These are phyloP conservation scores for Aureobasidium uvarum DNA, from an alignment of 2,329 filamentous ascomycete genomes.

Conservation along the genomic window DNA sequence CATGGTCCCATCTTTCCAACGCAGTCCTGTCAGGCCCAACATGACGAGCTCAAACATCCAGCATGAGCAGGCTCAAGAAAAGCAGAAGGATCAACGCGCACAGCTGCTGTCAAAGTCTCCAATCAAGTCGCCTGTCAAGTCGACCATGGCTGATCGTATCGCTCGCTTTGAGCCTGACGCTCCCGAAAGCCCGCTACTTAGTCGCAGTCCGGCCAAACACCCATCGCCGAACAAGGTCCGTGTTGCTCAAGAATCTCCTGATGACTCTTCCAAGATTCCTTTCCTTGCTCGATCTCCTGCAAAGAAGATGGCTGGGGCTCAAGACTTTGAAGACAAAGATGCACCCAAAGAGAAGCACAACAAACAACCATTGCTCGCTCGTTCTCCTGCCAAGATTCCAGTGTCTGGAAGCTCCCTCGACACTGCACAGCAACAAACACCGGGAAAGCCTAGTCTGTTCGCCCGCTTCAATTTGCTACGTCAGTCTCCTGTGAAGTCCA, in stretches of 20 bases:
- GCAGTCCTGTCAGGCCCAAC: conserved; percentile 32
- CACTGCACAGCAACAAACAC: conserved; percentile 35
- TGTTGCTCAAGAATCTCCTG: conserved; percentile 26
- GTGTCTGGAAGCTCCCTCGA: conserved; percentile 19
- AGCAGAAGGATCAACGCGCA: conserved; percentile 6
- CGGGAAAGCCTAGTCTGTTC: conserved; percentile 41
- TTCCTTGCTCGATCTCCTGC: conserved; percentile 39
- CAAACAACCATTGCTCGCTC: conserved; percentile 28
- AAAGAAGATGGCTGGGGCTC: conserved; percentile 24
- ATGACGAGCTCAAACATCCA: conserved; percentile 24
- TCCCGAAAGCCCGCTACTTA: conserved; percentile 32
- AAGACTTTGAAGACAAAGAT: neutral
- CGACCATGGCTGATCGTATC: conserved; percentile 23
- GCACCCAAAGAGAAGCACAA: conserved; percentile 1
- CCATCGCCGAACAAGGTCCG: conserved; percentile 29
- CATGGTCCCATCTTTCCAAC: conserved; percentile 34
- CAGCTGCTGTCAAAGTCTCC: conserved; percentile 26
- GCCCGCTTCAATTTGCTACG: conserved; percentile 51
- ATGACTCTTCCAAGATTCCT: conserved; percentile 31
- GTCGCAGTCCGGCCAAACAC: conserved; percentile 33
- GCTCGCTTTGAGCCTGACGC: conserved; percentile 23
- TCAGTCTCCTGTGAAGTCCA: conserved; percentile 59
- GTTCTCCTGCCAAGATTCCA: conserved; percentile 28
- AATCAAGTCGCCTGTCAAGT: conserved; percentile 28
- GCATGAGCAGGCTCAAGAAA: conserved; percentile 10